Evolutionary conservation across 768 basidiomycete genomes (phyloP).

Genomic region (Galerina marginata): DNA sequence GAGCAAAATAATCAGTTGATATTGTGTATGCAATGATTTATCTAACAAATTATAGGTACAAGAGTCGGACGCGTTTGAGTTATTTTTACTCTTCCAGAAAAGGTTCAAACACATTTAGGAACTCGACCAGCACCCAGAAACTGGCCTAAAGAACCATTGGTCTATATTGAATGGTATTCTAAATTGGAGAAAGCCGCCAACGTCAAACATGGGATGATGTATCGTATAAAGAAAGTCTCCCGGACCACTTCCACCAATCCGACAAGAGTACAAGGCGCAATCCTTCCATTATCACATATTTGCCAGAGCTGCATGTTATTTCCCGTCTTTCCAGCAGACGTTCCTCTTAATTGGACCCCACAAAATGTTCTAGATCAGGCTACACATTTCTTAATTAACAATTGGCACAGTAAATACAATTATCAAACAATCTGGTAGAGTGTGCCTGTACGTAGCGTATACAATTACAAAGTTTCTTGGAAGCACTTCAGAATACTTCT

Average conservation of each 20-base stretch:
- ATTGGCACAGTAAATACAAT: constrained; percentile 28
- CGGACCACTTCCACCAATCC: too few relatives aligned
- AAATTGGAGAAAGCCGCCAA: not conserved
- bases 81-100: constrained; percentile 25
- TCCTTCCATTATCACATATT: constrained; percentile 37
- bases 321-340: constrained; percentile 16
- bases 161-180: constrained; percentile 22
- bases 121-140: constrained; percentile 7
- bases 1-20: not conserved
- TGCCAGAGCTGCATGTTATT: constrained; percentile 37
- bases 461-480: too few relatives aligned
- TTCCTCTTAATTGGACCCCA: too few relatives aligned
- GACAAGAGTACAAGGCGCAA: constrained; percentile 9
- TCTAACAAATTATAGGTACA: constrained; percentile 23
- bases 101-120: not conserved
- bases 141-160: constrained; percentile 23
- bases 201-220: constrained; percentile 14
- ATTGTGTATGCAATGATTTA: not conserved
- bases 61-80: constrained; percentile 21
- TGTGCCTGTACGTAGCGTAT: too few relatives aligned
- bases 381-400: constrained; percentile 28
- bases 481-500: too few relatives aligned
- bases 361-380: constrained; percentile 17
- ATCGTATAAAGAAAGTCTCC: not conserved
- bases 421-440: constrained; percentile 33